Evolutionary conservation across 345 rosid genomes (phyloP).

Genomic region (Camelina sativa): DNA sequence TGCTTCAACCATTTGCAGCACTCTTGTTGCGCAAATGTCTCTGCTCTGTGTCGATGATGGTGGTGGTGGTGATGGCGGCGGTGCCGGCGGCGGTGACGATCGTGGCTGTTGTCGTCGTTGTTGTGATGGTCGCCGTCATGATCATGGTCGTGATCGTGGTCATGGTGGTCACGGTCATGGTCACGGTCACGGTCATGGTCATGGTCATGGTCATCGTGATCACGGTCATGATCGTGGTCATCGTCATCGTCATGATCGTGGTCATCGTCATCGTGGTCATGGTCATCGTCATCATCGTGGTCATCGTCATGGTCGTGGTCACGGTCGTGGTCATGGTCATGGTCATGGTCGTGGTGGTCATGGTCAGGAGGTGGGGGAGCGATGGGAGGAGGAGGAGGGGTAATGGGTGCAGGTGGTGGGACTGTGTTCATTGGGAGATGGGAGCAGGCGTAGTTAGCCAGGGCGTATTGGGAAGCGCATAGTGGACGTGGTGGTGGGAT

Average conservation of each 20-base stretch:
- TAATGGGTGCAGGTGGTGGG: slow-evolving; percentile 34
- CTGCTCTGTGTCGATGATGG: slow-evolving; percentile 27
- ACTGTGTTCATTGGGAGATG: slow-evolving; percentile 47
- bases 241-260: background rate
- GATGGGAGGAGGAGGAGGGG: slow-evolving; percentile 39
- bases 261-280: slow-evolving; percentile 10
- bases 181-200: slow-evolving; percentile 11
- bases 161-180: background rate
- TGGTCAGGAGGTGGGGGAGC: slow-evolving; percentile 34
- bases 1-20: slow-evolving; percentile 83
- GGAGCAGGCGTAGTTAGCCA: slow-evolving; percentile 71
- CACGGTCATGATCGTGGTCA: background rate
- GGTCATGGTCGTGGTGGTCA: background rate
- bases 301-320: slow-evolving; percentile 10
- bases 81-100: background rate
- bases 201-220: background rate
- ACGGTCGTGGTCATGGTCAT: background rate
- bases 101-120: slow-evolving; percentile 22
- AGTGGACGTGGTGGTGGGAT: slow-evolving; percentile 57
- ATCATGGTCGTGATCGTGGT: slow-evolving; percentile 11
- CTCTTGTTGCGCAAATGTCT: slow-evolving; percentile 46
- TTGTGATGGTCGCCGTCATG: slow-evolving; percentile 13
- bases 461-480: slow-evolving; percentile 67
- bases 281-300: slow-evolving; percentile 17
- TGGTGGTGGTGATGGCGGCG: slow-evolving; percentile 40